Evolutionary conservation across 2,329 filamentous ascomycete genomes (phyloP), one percentile per base, ranked within the genome.

Genomic region (Epichloe baconii): DNA sequence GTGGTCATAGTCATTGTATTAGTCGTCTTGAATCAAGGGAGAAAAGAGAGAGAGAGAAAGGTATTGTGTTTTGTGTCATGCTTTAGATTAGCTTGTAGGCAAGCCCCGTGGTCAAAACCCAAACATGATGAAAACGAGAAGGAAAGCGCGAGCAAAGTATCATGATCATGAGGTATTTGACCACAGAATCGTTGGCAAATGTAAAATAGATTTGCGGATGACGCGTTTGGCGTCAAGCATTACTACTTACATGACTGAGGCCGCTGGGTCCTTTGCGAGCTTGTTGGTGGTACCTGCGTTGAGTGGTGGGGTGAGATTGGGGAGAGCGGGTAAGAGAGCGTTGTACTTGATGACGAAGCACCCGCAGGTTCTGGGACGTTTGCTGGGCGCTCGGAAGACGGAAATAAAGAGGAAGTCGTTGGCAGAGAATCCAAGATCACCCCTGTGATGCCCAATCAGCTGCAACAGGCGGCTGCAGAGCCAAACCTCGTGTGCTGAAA

Each of bases 361-460:
- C 54, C 56, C 45, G 47, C 53, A 37, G 60, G 58, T 41, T 46
- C 45, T 7, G 58, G 54, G 8, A 50, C 34, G 50, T 58, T 60
- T 52, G 55, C 43, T 47, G 53, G 44, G 11, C 55, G 52, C 7
- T 59, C 60, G 23, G 54, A 42, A 44, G 52, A 47, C 15, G 54
- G 23, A 43, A 61, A 59, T 2, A 56, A 47, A 35, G 35, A 31
- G 34, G 31, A 7, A 48, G 40, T 8, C 17, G 57, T 54, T 54
- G 58, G 55, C 54, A 59, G 56, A 45, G 53, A 49, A 52, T 59
- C 60, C 41, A 53, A 53, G 6, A 52, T 56, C 40, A 53, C 52
- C 51, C 54, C 54, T 45, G 48, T 42, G 56, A 52, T 48, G 38
- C 53, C 48, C 52, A 53, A 49, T 38, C 52, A 14, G 17, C 34